Evolutionary conservation across 1,284 basidiomycete species (phyloP), one percentile per base, ranked within the genome.

Genomic region (Veloporphyrellus conicus): DNA sequence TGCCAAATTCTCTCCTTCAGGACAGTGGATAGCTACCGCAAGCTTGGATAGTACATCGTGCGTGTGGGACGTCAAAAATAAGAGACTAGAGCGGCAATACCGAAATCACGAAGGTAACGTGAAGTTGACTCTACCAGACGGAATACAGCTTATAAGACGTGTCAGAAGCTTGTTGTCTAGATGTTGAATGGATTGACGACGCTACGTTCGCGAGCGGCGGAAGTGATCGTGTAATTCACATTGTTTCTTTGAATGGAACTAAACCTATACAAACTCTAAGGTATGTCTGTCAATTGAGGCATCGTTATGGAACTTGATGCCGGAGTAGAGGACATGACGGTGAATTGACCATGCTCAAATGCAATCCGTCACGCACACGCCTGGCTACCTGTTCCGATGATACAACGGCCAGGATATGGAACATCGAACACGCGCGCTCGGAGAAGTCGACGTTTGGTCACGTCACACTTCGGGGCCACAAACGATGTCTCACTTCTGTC

Each of bases 371-470:
- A 28, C 71, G 75, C 28, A 87, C 83, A 20, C 74, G 77, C 43
- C 61, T 92, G 41, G 88, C 87, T 29, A 86, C 88, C 3, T 87
- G 86, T 63, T 87, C 87, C 1, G 89, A 92, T 60, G 90, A 92
- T 55, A 69, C 71, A 47, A 87, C 84, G 1, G 83, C 84, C 22
- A 80, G 86, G 27, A 76, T 92, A 58, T 92, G 88, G 87, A 76
- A 78, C 47, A 67, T 88, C 27, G 67, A 69, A 41, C 60, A 60
- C 16, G 15, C 52, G 15, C 62, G 62, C 31, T 50, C 55, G 25
- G 66, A 63, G 27, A 67, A 67, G 42, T 41, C 51, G 11, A 39
- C 42, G 31, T 35, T 53, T 28, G 38, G 40, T 58, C 66, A 71
- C 6, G 60, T 83, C 18, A 66, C 79, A 10, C 69, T 87, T 28